Conservation (phyloP, 371 early-diverging fungal species). For the Zychaea mexicana region DNA sequence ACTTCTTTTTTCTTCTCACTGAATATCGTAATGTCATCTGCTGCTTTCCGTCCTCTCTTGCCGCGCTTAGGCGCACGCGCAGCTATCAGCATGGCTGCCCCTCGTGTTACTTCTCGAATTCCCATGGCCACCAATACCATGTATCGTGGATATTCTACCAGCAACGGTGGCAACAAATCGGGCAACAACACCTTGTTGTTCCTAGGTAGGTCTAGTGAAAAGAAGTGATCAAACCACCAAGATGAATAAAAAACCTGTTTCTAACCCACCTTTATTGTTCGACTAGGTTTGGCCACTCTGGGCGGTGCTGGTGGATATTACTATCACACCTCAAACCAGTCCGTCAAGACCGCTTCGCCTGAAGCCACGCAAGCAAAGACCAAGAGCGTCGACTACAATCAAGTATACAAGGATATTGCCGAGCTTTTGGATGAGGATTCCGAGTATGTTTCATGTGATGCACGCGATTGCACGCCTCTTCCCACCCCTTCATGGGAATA, state of each 20-base stretch:
- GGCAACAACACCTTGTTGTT: conserved; percentile 26
- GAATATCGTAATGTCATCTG: neutral
- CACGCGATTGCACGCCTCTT: neutral
- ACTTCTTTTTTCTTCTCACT: neutral
- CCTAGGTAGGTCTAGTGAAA: conserved; percentile 23
- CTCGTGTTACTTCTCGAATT: neutral
- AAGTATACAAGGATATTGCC: conserved; percentile 81
- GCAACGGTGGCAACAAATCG: conserved; percentile 24
- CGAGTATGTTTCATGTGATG: conserved; percentile 40
- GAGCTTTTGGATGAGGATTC: conserved; percentile 71
- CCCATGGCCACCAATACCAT: neutral
- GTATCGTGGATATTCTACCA: conserved; percentile 25
- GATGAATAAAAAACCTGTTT: too few species aligned
- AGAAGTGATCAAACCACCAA: too few species aligned
- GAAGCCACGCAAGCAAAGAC: conserved; percentile 1
- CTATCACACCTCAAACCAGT: conserved; percentile 44
- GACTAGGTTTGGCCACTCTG: conserved; percentile 42
- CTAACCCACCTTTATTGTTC: too few species aligned
- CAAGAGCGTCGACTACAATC: conserved; percentile 54
- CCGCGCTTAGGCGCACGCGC: conserved; percentile 11
- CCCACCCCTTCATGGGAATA: conserved; percentile 3
- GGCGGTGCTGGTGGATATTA: conserved; percentile 60
- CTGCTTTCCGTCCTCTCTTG: conserved; percentile 8
- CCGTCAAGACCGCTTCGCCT: conserved; percentile 24
- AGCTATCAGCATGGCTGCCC: neutral